Evolutionary conservation across 108 stramenopile species (phyloP).

Genomic region (Nitzschia putrida): DNA sequence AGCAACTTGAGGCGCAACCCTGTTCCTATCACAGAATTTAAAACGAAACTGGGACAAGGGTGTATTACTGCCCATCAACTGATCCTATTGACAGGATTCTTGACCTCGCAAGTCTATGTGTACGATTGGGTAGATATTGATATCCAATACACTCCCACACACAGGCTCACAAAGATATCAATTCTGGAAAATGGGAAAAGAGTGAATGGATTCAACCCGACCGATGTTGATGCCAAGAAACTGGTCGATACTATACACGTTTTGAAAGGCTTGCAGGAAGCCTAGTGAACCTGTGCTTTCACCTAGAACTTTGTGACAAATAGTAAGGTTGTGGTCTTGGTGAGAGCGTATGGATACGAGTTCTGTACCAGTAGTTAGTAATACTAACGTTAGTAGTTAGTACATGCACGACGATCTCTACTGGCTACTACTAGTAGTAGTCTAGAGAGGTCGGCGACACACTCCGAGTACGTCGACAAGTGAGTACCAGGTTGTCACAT

Average conservation of each 20-base stretch:
- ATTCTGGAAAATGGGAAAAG: constrained; percentile 29
- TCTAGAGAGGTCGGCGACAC: no score
- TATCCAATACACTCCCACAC: constrained; percentile 13
- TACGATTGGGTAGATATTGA: constrained; percentile 28
- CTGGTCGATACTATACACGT: constrained; percentile 6
- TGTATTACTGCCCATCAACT: constrained; percentile 30
- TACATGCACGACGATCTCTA: no score
- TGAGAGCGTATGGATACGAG: no score
- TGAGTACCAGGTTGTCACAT: no score
- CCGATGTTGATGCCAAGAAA: constrained; percentile 5
- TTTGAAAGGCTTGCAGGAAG: constrained; percentile 21
- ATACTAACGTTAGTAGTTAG: no score
- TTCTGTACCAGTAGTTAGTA: no score
- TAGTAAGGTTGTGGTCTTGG: no score
- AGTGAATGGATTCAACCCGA: constrained; percentile 28
- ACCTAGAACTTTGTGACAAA: no score
- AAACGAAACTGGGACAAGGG: constrained; percentile 26
- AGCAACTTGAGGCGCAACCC: constrained; percentile 16
- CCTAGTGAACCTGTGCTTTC: no score
- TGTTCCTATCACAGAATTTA: constrained; percentile 27
- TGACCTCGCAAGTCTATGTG: constrained; percentile 17
- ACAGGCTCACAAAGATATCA: constrained; percentile 22
- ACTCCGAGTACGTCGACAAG: no score
- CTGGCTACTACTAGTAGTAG: no score
- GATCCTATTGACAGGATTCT: constrained; percentile 21